Conservation (phyloP, 306 rosid genomes). For the Potentilla sterilis region DNA sequence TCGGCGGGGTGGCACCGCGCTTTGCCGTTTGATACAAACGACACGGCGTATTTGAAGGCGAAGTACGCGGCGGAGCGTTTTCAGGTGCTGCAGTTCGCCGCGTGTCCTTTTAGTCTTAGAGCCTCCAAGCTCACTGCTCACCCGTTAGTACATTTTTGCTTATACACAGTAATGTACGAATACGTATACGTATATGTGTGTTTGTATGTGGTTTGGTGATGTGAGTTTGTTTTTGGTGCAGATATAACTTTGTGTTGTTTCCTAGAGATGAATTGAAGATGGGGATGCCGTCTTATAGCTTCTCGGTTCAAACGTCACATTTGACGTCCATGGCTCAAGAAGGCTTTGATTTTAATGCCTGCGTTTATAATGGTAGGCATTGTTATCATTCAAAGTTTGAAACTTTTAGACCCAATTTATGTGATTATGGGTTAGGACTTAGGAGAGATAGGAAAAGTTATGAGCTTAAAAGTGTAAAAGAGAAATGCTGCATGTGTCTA, state of each 20-base stretch:
- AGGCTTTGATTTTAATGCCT: constrained; percentile 84
- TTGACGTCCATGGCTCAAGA: constrained; percentile 68
- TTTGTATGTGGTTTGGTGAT: neutral
- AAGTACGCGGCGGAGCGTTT: constrained; percentile 64
- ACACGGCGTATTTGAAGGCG: constrained; percentile 68
- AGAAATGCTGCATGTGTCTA: neutral
- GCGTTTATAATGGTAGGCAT: constrained; percentile 68
- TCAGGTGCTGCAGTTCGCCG: constrained; percentile 78
- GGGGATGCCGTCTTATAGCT: constrained; percentile 86
- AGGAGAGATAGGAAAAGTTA: neutral
- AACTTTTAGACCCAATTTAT: neutral
- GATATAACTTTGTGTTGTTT: constrained; percentile 77
- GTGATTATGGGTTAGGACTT: neutral
- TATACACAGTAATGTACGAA: neutral
- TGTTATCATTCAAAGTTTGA: neutral
- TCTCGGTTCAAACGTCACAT: constrained; percentile 68
- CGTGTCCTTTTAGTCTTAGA: constrained; percentile 71
- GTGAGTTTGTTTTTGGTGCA: constrained; percentile 34
- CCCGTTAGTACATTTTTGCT: constrained; percentile 54
- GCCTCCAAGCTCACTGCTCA: constrained; percentile 52
- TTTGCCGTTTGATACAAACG: constrained; percentile 60
- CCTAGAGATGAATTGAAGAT: constrained; percentile 79
- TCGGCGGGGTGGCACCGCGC: constrained; percentile 59
- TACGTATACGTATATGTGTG: neutral
- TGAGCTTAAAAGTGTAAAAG: neutral